Evolutionary conservation across 1,139 yeast species (phyloP).

Genomic region (Maudiozyma humilis): DNA sequence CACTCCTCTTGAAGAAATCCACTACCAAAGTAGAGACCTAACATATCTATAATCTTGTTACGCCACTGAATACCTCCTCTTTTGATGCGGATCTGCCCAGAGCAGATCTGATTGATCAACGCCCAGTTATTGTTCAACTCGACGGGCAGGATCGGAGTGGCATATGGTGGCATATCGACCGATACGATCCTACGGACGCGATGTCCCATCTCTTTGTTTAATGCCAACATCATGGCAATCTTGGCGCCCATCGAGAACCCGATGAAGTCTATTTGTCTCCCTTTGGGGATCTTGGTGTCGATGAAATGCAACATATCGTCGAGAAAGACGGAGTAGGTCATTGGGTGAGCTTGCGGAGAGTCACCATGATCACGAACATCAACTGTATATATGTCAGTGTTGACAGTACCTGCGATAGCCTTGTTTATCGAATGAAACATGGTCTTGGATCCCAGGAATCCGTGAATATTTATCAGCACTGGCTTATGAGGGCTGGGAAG

Average conservation of each 20-base stretch:
- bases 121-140: slow-evolving; percentile 17
- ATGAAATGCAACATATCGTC: slow-evolving; percentile 35
- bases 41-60: slow-evolving; percentile 13
- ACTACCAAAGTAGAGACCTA: slow-evolving; percentile 26
- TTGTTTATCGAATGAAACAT: slow-evolving; percentile 21
- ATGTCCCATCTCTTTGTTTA: slow-evolving; percentile 9
- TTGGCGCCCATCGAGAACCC: slow-evolving; percentile 32
- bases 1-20: slow-evolving; percentile 21
- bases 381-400: slow-evolving; percentile 33
- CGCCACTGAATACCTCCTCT: slow-evolving; percentile 23
- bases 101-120: slow-evolving; percentile 17
- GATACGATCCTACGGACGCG: slow-evolving; percentile 23
- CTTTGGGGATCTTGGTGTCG: slow-evolving; percentile 10
- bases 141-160: slow-evolving; percentile 17
- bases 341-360: slow-evolving; percentile 39
- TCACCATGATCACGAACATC: slow-evolving; percentile 51
- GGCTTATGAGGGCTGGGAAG: slow-evolving; percentile 11
- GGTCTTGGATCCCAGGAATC: slow-evolving; percentile 25
- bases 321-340: slow-evolving; percentile 38
- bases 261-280: slow-evolving; percentile 21
- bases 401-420: slow-evolving; percentile 32
- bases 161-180: slow-evolving; percentile 30
- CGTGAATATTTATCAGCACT: slow-evolving; percentile 26
- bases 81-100: slow-evolving; percentile 18
- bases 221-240: slow-evolving; percentile 23